Evolutionary conservation across 495 filamentous ascomycete genomes (phyloP), one percentile per base, ranked within the genome.

Genomic region (Talaromyces stipitatus): DNA sequence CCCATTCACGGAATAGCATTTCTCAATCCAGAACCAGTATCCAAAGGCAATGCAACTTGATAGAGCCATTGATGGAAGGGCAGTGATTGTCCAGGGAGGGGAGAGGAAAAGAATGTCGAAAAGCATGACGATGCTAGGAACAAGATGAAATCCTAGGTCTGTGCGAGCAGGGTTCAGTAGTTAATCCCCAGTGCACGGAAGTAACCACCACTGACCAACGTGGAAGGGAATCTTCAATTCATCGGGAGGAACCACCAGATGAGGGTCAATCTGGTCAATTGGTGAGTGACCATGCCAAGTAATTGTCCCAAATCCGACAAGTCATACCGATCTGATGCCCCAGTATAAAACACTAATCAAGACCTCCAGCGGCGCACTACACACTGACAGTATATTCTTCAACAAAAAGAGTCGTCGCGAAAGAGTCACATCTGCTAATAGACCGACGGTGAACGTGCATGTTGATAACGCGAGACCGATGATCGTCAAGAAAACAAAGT

Each of bases 1-100:
- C 65, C 89, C 88, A 61, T 95, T 95, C 53, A 80, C 71, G 16
- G 71, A 61, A 62, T 84, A 90, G 72, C 90, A 95, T 23, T 78
- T 78, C 66, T 96, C 90, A 6, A 95, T 81, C 91, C 91, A 95
- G 56, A 85, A 80, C 89, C 89, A 96, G 69, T 96, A 96, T 12
- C 74, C 69, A 54, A 90, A 81, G 2, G 89, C 89, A 57, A 95
- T 72, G 16, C 64, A 61, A 28, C 76, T 75, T 55, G 85, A 90
- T 41, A 91, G 60, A 0, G 76, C 75, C 43, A 91, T 72, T 0
- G 86, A 80, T 3, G 83, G 79, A 0, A 85, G 62, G 10, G 75
- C 72, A 26, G 75, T 74, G 38, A 91, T 81, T 0, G 85, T 87
- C 88, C 89, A 95, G 0, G 91, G 91, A 5, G 91, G 91, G 14